These are phyloP conservation scores for Suillus paluster DNA, from an alignment of 768 basidiomycete species.

Conservation along the genomic window DNA sequence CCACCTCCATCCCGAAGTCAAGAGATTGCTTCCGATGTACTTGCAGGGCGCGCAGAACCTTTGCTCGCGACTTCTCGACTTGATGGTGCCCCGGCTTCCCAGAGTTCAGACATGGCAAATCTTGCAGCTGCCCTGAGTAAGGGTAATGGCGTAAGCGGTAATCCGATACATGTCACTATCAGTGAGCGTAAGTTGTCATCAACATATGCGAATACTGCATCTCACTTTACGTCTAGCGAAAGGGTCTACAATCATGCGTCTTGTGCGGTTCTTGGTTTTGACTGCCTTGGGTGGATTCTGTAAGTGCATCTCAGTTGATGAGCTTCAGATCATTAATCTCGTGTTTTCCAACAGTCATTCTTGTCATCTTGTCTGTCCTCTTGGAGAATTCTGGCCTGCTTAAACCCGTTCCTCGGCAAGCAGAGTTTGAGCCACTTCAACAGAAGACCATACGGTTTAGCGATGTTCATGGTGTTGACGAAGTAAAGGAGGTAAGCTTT, in stretches of 20 bases:
- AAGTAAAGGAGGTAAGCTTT: constrained; percentile 85
- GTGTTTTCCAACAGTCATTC: constrained; percentile 54
- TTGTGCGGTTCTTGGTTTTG: constrained; percentile 65
- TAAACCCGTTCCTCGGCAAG: constrained; percentile 81
- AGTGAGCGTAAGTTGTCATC: constrained; percentile 67
- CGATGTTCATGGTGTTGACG: constrained; percentile 97
- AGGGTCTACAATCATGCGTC: constrained; percentile 65
- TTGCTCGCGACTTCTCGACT: not conserved
- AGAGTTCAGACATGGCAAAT: constrained; percentile 43
- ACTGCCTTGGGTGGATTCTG: constrained; percentile 66
- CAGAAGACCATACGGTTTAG: constrained; percentile 87
- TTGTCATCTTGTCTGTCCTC: constrained; percentile 86
- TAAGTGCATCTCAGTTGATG: constrained; percentile 40
- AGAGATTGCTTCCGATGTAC: constrained; percentile 45
- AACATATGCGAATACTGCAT: constrained; percentile 4
- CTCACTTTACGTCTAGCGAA: constrained; percentile 50
- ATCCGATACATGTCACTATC: constrained; percentile 82
- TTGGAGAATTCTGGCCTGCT: constrained; percentile 93
- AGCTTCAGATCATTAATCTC: not conserved
- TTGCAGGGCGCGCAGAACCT: constrained; percentile 32
- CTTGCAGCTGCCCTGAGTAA: constrained; percentile 45
- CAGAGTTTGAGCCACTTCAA: constrained; percentile 82
- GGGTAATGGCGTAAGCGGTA: constrained; percentile 47
- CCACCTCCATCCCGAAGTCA: constrained; percentile 43
- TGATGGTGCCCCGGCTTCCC: constrained; percentile 7